A percentile compares a stretch with the other conserved stretches of the same genome.
Conservation (phyloP, 345 rosid species). For the Diplotaxis tenuifolia region DNA sequence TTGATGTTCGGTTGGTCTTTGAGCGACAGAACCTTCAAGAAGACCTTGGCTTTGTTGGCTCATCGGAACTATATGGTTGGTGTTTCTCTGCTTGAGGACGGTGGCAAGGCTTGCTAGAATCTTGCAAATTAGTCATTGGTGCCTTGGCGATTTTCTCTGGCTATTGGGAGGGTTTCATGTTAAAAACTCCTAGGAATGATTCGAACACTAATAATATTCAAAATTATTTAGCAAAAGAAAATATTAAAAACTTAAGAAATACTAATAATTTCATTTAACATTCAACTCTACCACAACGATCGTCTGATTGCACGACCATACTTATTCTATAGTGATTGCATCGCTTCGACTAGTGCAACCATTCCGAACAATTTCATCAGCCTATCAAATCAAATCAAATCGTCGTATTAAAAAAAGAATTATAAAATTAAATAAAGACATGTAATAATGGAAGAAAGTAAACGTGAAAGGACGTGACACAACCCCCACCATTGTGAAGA, state of each 20-base stretch:
- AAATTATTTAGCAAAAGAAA: too few relatives aligned
- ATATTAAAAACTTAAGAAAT: neutral
- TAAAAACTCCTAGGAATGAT: neutral
- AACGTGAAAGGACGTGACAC: slow-evolving; percentile 18
- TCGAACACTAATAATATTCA: neutral
- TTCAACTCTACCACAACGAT: neutral
- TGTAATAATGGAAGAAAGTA: slow-evolving; percentile 15
- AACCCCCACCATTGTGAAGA: slow-evolving; percentile 45
- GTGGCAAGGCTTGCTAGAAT: too few relatives aligned
- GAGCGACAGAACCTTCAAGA: too few relatives aligned
- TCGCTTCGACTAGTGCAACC: slow-evolving; percentile 16
- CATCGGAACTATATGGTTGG: too few relatives aligned
- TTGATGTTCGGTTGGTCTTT: too few relatives aligned
- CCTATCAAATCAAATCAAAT: slow-evolving; percentile 27
- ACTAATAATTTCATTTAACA: neutral
- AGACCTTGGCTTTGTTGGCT: too few relatives aligned
- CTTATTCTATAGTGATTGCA: slow-evolving; percentile 3
- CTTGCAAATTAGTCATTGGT: too few relatives aligned
- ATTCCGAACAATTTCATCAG: slow-evolving; percentile 17
- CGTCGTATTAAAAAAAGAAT: neutral
- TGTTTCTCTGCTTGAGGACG: too few relatives aligned
- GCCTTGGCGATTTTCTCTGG: too few relatives aligned
- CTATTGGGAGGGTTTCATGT: too few relatives aligned
- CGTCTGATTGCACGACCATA: neutral
- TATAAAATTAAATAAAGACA: slow-evolving; percentile 7